phyloP scores from a whole-genome alignment of 805 yeast species.

The Candida xyloterini region DNA sequence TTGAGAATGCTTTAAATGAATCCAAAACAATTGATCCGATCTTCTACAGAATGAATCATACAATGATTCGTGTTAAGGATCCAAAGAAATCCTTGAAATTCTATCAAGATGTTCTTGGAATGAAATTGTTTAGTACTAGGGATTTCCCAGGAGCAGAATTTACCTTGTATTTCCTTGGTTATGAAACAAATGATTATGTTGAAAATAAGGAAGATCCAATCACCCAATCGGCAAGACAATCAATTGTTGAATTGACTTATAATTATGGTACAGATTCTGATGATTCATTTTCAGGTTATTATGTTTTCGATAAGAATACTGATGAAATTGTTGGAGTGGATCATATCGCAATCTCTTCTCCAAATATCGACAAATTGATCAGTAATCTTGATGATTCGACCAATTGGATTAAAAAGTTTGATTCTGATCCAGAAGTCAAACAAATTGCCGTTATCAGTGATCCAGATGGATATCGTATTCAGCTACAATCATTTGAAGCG shows the following conservation, averaged over 20 bases:
- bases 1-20: slow-evolving; percentile 52
- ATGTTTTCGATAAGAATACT: slow-evolving; percentile 66
- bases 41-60: slow-evolving; percentile 68
- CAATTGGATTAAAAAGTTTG: slow-evolving; percentile 56
- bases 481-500: slow-evolving; percentile 43
- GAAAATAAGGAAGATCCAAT: slow-evolving; percentile 39
- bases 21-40: slow-evolving; percentile 37
- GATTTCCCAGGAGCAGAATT: slow-evolving; percentile 71
- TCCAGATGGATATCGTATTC: slow-evolving; percentile 89
- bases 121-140: slow-evolving; percentile 60
- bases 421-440: slow-evolving; percentile 50
- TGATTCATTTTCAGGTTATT: slow-evolving; percentile 65
- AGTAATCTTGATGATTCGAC: slow-evolving; percentile 46
- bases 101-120: slow-evolving; percentile 76
- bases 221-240: slow-evolving; percentile 49
- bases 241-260: slow-evolving; percentile 85
- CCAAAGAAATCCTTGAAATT: slow-evolving; percentile 72
- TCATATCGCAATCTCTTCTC: slow-evolving; percentile 73
- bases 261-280: slow-evolving; percentile 95
- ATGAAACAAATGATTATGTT: slow-evolving; percentile 45
- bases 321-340: slow-evolving; percentile 71
- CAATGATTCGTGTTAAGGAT: slow-evolving; percentile 92
- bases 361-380: slow-evolving; percentile 58
- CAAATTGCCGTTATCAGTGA: slow-evolving; percentile 73
- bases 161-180: slow-evolving; percentile 83